Conservation (phyloP, 208 protist genomes). For the Trypanosoma brucei region DNA sequence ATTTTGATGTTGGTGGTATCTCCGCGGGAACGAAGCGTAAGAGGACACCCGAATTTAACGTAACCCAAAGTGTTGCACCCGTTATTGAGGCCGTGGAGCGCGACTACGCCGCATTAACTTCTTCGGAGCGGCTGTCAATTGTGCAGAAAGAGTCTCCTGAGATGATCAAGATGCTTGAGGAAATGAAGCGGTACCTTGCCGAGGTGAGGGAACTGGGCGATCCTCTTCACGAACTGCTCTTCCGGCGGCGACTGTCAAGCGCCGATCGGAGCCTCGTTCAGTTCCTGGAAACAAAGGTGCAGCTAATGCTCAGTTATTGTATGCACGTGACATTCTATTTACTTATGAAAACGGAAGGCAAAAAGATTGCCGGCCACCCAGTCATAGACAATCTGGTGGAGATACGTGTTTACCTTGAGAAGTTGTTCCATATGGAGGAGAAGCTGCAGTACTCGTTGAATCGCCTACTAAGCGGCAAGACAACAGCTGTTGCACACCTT, state of each 20-base stretch:
- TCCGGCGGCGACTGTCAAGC: constrained; percentile 65
- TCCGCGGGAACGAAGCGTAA: constrained; percentile 21
- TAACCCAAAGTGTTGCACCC: constrained; percentile 39
- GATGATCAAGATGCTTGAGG: constrained; percentile 86
- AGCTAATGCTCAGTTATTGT: constrained; percentile 95
- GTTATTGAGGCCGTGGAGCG: constrained; percentile 87
- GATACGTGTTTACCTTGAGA: constrained; percentile 92
- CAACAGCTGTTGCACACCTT: constrained; percentile 50
- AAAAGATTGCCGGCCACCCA: constrained; percentile 89
- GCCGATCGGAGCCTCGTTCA: constrained; percentile 76
- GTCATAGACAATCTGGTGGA: constrained; percentile 93
- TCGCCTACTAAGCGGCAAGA: constrained; percentile 87
- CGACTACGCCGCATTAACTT: constrained; percentile 82
- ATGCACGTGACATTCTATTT: constrained; percentile 94
- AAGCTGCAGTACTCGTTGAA: constrained; percentile 96
- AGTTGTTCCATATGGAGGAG: constrained; percentile 93
- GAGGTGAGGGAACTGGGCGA: constrained; percentile 85
- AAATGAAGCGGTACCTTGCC: constrained; percentile 76
- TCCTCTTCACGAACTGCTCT: constrained; percentile 80
- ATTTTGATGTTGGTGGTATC: constrained; percentile 81
- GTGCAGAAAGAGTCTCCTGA: constrained; percentile 89
- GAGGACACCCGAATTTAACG: constrained; percentile 13
- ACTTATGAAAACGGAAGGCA: constrained; percentile 89
- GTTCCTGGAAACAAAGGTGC: constrained; percentile 88
- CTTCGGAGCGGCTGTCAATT: constrained; percentile 78